Conservation (phyloP, 2,329 filamentous ascomycete genomes). For the Hawksworthiomyces lignivorus region DNA sequence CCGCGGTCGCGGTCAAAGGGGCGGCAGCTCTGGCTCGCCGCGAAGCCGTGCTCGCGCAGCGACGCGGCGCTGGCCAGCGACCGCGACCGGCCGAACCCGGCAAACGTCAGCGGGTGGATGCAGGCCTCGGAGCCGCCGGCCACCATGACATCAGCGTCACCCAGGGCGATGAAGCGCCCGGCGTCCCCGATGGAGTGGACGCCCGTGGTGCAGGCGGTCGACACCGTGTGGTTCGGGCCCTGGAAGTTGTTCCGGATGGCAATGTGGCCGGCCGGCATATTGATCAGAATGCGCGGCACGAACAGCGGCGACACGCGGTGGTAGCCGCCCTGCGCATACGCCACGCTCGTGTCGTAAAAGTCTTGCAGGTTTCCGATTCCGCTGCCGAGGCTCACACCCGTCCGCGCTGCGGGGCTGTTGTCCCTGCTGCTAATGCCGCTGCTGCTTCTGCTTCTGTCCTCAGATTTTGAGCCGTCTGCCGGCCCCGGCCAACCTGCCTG, state of each 20-base stretch:
- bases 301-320: constrained; percentile 90
- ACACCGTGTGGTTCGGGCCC: constrained; percentile 86
- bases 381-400: constrained; percentile 87
- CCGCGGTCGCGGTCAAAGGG: constrained; percentile 76
- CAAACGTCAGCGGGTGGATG: constrained; percentile 87
- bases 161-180: constrained; percentile 81
- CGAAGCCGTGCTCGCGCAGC: neutral
- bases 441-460: too few relatives aligned
- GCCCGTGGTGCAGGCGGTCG: constrained; percentile 93
- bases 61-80: constrained; percentile 50
- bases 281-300: constrained; percentile 87
- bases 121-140: constrained; percentile 94
- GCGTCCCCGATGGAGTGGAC: constrained; percentile 93
- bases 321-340: constrained; percentile 71
- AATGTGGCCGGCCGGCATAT: constrained; percentile 88
- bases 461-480: too few relatives aligned
- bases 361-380: constrained; percentile 93
- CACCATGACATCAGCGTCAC: constrained; percentile 90
- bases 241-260: constrained; percentile 86
- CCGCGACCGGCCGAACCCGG: constrained; percentile 81
- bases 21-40: constrained; percentile 47
- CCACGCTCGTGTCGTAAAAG: constrained; percentile 74
- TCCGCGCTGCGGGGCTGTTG: constrained; percentile 58
- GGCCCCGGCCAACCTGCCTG: constrained; percentile 67
- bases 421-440: neutral